These are phyloP conservation scores for Aspergillus ellipticus DNA, from an alignment of 495 filamentous ascomycete genomes.

Conservation along the genomic window DNA sequence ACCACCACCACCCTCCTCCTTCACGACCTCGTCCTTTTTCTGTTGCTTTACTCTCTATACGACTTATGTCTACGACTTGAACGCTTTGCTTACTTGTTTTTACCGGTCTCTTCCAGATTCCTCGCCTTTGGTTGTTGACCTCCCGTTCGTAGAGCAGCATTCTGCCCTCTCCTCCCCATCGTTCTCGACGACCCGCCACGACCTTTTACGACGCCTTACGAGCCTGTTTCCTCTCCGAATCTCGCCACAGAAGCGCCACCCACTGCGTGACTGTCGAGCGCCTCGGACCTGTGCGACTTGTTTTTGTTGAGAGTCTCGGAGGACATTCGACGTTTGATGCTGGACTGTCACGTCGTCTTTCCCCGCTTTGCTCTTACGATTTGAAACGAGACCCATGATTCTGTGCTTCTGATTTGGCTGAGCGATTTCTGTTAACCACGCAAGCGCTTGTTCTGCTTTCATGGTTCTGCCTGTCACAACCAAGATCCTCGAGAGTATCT, in stretches of 20 bases:
- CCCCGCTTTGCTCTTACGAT: conserved; percentile 47
- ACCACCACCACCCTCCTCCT: too few species aligned
- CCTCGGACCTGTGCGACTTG: background rate
- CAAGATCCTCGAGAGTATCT: conserved; percentile 11
- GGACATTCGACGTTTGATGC: conserved; percentile 18
- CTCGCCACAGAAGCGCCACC: conserved; percentile 9
- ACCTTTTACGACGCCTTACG: conserved; percentile 24
- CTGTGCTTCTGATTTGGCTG: conserved; percentile 32
- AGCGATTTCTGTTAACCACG: conserved; percentile 28
- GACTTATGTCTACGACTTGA: conserved; percentile 23
- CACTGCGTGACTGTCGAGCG: background rate
- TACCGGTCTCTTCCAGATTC: background rate
- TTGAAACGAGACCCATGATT: conserved; percentile 55
- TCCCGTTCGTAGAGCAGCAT: background rate
- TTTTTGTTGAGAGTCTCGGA: background rate
- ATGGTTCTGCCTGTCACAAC: conserved; percentile 13
- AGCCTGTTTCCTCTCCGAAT: conserved; percentile 12
- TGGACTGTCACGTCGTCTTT: conserved; percentile 25
- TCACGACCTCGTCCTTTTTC: conserved; percentile 4
- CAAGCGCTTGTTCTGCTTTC: conserved; percentile 26
- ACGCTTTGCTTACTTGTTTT: conserved; percentile 17
- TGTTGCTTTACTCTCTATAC: conserved; percentile 15
- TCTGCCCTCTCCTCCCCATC: background rate
- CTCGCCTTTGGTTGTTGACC: conserved; percentile 6
- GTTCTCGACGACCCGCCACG: conserved; percentile 22